Evolutionary conservation across 441 rosid genomes (phyloP), one percentile per base, ranked within the genome.

Genomic region (Flueggea neowawraea): DNA sequence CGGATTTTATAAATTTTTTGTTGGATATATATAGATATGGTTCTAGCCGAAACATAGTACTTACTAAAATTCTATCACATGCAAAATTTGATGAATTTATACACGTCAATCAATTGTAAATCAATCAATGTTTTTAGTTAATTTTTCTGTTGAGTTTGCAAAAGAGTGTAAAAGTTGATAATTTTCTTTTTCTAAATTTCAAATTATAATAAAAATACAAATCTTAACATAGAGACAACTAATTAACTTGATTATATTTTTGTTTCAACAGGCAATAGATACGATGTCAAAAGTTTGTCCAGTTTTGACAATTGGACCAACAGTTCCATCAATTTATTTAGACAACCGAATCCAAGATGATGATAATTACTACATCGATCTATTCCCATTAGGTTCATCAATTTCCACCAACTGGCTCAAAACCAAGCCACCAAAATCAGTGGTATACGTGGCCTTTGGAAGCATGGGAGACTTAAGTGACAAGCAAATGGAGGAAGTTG

Each of bases 301-400:
- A 31, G 6, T 61, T 9, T 32, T 73, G 10, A 61, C 75, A 51
- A 75, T 80, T 4, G 90, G 87, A 5, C 87, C 90, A 64, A 84
- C 84, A 0, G 57, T 82, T 53, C 87, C 87, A 54, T 84, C 85
- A 1, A 47, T 60, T 39, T 80, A 80, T 64, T 64, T 80, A 55
- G 87, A 84, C 78, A 73, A 78, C 15, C 61, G 77, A 53, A 31
- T 76, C 0, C 9, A 66, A 3, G 60, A 63, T 47, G 85, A 84
- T 64, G 65, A 60, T 5, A 74, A 65, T 16, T 84, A 80, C 50
- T 80, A 73, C 9, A 73, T 84, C 56, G 70, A 75, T 61, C 78
- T 81, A 73, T 84, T 81, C 68, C 49, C 53, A 8, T 12, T 69
- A 10, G 70, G 73, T 50, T 12, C 55, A 8, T 31, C 33, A 57